phyloP scores from a whole-genome alignment of 2,329 filamentous ascomycete genomes.

The Cytospora piceicola region DNA sequence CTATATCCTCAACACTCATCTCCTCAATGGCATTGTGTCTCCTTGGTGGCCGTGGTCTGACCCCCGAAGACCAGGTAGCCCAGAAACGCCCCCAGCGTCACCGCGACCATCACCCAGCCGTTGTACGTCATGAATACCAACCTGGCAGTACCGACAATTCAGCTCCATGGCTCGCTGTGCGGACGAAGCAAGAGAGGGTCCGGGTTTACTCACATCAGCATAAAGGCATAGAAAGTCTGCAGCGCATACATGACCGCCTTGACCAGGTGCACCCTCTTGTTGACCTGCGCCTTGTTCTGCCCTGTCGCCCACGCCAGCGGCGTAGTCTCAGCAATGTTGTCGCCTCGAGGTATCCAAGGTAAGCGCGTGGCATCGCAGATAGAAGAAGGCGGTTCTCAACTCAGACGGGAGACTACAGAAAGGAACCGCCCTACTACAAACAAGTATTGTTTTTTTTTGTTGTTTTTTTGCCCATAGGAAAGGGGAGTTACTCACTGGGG shows the following conservation, averaged over 20 bases:
- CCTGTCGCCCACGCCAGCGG: slow-evolving; percentile 69
- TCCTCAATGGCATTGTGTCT: slow-evolving; percentile 82
- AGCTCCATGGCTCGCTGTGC: background rate
- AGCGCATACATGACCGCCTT: slow-evolving; percentile 85
- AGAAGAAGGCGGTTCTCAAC: background rate
- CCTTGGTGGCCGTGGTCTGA: slow-evolving; percentile 72
- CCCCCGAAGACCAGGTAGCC: slow-evolving; percentile 85
- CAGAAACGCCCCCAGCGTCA: slow-evolving; percentile 84
- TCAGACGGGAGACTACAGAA: background rate
- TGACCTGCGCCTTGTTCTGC: slow-evolving; percentile 64
- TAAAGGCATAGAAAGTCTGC: slow-evolving; percentile 98
- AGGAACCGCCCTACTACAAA: background rate
- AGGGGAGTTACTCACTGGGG: slow-evolving; percentile 53
- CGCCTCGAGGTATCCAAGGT: slow-evolving; percentile 32
- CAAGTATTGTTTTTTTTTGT: slow-evolving; percentile 24
- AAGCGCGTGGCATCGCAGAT: slow-evolving; percentile 31
- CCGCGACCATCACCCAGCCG: slow-evolving; percentile 93
- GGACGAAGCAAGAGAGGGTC: background rate
- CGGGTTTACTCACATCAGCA: slow-evolving; percentile 83
- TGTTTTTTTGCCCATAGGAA: slow-evolving; percentile 23
- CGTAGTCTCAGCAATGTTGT: slow-evolving; percentile 63
- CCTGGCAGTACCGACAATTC: slow-evolving; percentile 55
- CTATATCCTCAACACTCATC: background rate
- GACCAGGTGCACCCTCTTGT: slow-evolving; percentile 72
- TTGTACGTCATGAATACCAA: slow-evolving; percentile 99